Conservation (phyloP, 441 rosid genomes). For the Lepidium campestre region DNA sequence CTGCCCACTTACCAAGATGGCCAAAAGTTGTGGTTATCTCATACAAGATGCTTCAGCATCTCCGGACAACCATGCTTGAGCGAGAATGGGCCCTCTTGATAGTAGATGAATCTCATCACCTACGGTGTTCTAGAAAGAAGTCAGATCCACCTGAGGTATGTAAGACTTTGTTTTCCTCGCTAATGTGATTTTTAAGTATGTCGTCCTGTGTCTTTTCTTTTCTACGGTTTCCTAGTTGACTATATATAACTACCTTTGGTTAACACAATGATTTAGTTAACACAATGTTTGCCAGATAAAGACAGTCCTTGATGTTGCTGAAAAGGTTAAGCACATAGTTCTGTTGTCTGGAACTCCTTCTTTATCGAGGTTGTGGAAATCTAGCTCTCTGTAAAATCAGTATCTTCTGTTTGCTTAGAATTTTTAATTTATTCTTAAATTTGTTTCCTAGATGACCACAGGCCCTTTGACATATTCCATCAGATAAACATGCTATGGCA, state of each 20-base stretch:
- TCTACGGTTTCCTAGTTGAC: background rate
- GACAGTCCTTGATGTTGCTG: conserved; percentile 84
- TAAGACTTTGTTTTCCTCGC: background rate
- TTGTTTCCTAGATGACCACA: conserved; percentile 54
- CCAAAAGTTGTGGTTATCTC: conserved; percentile 92
- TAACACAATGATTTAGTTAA: conserved; percentile 7
- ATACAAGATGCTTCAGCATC: conserved; percentile 77
- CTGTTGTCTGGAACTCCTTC: conserved; percentile 97
- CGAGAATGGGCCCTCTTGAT: conserved; percentile 83
- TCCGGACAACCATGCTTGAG: conserved; percentile 63
- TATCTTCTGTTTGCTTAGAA: conserved; percentile 9
- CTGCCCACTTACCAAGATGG: conserved; percentile 52
- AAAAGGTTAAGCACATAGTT: conserved; percentile 66
- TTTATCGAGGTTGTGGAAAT: conserved; percentile 77
- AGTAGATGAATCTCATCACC: conserved; percentile 92
- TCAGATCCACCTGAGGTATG: conserved; percentile 72
- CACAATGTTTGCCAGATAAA: conserved; percentile 51
- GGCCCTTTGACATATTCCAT: conserved; percentile 96
- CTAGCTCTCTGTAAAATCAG: conserved; percentile 3
- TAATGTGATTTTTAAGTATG: background rate
- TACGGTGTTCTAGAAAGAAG: conserved; percentile 69
- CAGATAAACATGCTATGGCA: conserved; percentile 94
- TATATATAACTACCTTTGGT: background rate
- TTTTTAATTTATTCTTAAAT: conserved; percentile 9
- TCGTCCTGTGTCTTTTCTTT: background rate